Base-by-base conservation (phyloP, 2,329 filamentous ascomycete species). In the Xylariomycetidae sp. region DNA sequence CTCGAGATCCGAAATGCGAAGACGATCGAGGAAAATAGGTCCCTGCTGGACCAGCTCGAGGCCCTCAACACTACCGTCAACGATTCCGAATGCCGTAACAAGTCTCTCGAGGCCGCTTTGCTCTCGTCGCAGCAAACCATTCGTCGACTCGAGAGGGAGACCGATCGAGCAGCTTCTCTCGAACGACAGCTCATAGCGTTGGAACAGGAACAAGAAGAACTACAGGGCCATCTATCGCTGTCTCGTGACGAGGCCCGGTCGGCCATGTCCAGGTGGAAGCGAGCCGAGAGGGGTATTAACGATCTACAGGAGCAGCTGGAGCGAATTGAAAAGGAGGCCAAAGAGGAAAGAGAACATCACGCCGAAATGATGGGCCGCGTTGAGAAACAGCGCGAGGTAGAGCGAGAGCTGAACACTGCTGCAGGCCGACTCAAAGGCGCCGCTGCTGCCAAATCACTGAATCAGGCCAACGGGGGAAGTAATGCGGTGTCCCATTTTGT, bases 401-500 rank as follows among this genome's bases (percentile, higher is more conserved):
- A 96, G 56, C 79, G 78, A 49, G 87, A 94, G 53, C 68, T 96
- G 27, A 81, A 84, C 48, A 80, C 80, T 16, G 86, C 88, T 3
- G 87, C 86, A 10, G 84, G 82, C 19, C 75, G 88, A 34, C 69
- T 94, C 33, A 92, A 90, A 60, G 84, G 85, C 8, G 84, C 85
- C 10, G 88, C 88, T 3, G 86, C 83, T 1, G 72, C 74, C 17
- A 82, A 79, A 45, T 78, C 79, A 3, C 63, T 85, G 25, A 72
- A 71, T 4, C 70, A 73, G 4, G 70, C 74, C 18, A 74, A 75
- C 45, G 67, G 66, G 36, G 72, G 76, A 8, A 78, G 70, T 41
- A 80, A 70, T 37, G 87, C 94, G 23, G 87, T 97, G n/a, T 89
- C 87, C 14, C 87, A 94, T 54, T 97, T 98, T 49, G 92, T 98